Conservation (phyloP, 495 filamentous ascomycete genomes). For the Aspergillus indologenus region DNA sequence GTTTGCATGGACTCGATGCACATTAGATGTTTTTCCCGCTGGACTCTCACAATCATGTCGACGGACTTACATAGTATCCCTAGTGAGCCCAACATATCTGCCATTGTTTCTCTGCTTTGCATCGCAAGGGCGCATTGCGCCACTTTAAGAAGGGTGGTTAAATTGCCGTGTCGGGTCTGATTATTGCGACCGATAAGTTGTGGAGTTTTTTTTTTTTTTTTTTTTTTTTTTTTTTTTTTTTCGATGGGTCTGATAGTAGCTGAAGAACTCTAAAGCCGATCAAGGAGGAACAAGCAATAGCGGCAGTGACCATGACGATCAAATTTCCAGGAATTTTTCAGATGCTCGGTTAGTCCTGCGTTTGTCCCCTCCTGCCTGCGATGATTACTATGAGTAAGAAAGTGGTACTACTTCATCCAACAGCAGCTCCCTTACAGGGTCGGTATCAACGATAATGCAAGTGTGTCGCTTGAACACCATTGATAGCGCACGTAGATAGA, state of each 20-base stretch:
- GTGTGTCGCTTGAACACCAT: neutral
- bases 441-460: neutral
- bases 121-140: slow-evolving; percentile 4
- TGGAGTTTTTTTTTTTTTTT: no score
- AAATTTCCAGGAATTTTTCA: neutral
- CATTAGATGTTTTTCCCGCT: neutral
- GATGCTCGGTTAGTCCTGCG: neutral
- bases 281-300: slow-evolving; percentile 9
- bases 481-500: neutral
- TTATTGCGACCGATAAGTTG: slow-evolving; percentile 12
- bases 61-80: neutral
- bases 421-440: neutral
- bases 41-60: neutral
- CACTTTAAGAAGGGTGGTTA: neutral
- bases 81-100: neutral
- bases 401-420: neutral
- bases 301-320: slow-evolving; percentile 3
- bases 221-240: no score
- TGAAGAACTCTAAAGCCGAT: slow-evolving; percentile 18
- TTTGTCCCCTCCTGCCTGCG: neutral
- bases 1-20: neutral
- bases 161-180: neutral
- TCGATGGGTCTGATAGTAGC: slow-evolving; percentile 8
- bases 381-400: neutral
- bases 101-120: neutral